Conservation (phyloP, 1,284 basidiomycete genomes). For the Papiliotrema flavescens region DNA sequence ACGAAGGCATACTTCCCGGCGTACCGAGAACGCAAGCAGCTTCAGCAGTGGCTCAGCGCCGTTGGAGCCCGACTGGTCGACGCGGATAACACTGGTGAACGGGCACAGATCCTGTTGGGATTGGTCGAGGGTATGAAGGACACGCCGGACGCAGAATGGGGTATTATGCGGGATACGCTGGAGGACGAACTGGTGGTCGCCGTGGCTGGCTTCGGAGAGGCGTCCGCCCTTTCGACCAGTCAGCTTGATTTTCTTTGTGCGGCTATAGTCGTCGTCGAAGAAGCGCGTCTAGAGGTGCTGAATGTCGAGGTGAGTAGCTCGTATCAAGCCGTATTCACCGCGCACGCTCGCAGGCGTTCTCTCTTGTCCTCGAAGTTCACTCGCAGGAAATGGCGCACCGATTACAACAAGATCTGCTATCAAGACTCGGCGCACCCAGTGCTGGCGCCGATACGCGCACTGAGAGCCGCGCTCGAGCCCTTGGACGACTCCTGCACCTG, state of each 20-base stretch:
- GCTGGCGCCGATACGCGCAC: no score
- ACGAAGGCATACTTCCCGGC: conserved; percentile 12
- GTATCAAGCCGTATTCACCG: no score
- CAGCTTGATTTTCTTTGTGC: no score
- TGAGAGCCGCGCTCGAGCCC: no score
- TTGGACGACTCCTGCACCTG: no score
- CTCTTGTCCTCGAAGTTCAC: no score
- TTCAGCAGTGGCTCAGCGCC: conserved; percentile 7
- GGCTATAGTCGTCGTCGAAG: no score
- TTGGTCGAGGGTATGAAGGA: conserved; percentile 18
- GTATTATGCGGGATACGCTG: conserved; percentile 13
- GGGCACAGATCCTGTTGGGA: background rate
- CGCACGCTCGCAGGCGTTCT: no score
- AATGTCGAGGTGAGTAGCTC: conserved; percentile 18
- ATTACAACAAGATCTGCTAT: no score
- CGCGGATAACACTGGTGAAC: background rate
- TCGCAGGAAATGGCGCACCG: no score
- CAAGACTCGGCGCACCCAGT: no score
- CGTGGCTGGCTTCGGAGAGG: background rate
- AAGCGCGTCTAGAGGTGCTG: conserved; percentile 11
- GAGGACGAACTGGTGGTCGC: conserved; percentile 29
- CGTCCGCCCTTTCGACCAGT: no score
- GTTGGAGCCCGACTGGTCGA: background rate
- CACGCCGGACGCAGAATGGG: conserved; percentile 24
- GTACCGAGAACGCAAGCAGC: background rate